A percentile compares a stretch with the other conserved stretches of the same genome.
Conservation (phyloP, 2,329 filamentous ascomycete genomes). For the Penicillium expansum region DNA sequence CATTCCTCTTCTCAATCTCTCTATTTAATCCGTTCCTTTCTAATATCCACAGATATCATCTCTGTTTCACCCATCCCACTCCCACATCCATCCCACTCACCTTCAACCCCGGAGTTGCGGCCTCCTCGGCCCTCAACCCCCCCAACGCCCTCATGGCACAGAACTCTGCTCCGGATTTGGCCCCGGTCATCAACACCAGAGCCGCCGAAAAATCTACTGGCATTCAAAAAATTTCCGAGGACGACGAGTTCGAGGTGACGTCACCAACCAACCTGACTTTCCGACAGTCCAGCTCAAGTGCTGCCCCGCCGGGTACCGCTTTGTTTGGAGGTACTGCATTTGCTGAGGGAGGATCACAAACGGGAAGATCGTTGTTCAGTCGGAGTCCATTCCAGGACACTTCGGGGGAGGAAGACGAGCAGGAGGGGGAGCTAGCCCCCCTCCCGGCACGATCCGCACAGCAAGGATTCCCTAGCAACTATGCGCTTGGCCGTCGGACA, state of each 20-base stretch:
- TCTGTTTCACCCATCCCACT: slow-evolving; percentile 42
- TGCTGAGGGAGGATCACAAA: slow-evolving; percentile 17
- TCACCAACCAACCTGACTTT: slow-evolving; percentile 69
- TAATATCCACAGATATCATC: background rate
- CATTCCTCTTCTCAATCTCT: background rate
- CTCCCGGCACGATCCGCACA: slow-evolving; percentile 28
- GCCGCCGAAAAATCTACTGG: slow-evolving; percentile 56
- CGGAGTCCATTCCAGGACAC: slow-evolving; percentile 33
- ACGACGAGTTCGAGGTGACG: slow-evolving; percentile 77
- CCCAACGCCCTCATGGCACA: slow-evolving; percentile 60
- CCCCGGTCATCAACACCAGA: slow-evolving; percentile 76
- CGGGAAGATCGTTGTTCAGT: slow-evolving; percentile 31
- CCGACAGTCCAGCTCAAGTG: slow-evolving; percentile 40
- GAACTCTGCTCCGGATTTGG: slow-evolving; percentile 70
- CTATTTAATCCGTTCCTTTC: slow-evolving; percentile 13
- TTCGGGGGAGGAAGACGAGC: slow-evolving; percentile 22
- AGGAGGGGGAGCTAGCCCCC: slow-evolving; percentile 20
- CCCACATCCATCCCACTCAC: slow-evolving; percentile 18
- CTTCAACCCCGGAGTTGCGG: slow-evolving; percentile 28
- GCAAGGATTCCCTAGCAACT: slow-evolving; percentile 71
- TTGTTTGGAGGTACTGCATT: slow-evolving; percentile 43
- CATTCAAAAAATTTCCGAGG: slow-evolving; percentile 69
- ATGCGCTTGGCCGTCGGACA: slow-evolving; percentile 88
- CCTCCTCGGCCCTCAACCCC: slow-evolving; percentile 26
- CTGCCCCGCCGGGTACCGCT: slow-evolving; percentile 34